Base-by-base conservation (phyloP, 805 yeast species). In the Saccharomycopsis sp. region DNA sequence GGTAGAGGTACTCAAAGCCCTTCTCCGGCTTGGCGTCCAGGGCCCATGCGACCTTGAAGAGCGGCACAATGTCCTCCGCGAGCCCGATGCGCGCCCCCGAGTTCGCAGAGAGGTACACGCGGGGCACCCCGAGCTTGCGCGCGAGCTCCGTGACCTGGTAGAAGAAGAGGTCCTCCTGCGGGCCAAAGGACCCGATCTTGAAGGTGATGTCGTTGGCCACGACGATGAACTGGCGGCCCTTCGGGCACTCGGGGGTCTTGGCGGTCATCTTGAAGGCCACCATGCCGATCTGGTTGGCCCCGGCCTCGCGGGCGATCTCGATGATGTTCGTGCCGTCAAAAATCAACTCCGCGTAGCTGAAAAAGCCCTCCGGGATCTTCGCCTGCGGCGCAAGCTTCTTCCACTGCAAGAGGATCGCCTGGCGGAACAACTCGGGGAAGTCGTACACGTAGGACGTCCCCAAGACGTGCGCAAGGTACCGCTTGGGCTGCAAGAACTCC, bases 71-170 rank as follows among this genome's bases (percentile, higher is more conserved):
- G 73, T 94, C 99, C 66, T 94, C 98, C 24, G 99, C 99, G 71
- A 94, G 83, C 69, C 99, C 99, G 63, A 94, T 89, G 78, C 99
- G 85, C 52, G 99, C 99, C 79, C 99, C 99, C 61, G 98, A 91
- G 81, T 94, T 94, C 29, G 99, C 99, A 66, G 97, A 89, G 65
- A 94, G 78, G 75, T 94, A 94, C 58, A 94, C 82, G 76, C 99
- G 81, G 69, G 99, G 99, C 65, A 94, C 84, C 61, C 99, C 99
- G 64, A 85, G 79, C 69, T 82, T 78, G 75, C 97, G 83, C 37
- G 98, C 97, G 65, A 85, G 80, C 68, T 91, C 95, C 40, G 99
- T 94, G 63, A 91, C 96, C 70, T 86, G 84, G 78, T 89, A 82
- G 80, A 94, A 94, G 78, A 85, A 94, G 57, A 77, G 79, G 75